Base-by-base conservation (phyloP, 2,329 filamentous ascomycete genomes). In the Fusarium sp. region DNA sequence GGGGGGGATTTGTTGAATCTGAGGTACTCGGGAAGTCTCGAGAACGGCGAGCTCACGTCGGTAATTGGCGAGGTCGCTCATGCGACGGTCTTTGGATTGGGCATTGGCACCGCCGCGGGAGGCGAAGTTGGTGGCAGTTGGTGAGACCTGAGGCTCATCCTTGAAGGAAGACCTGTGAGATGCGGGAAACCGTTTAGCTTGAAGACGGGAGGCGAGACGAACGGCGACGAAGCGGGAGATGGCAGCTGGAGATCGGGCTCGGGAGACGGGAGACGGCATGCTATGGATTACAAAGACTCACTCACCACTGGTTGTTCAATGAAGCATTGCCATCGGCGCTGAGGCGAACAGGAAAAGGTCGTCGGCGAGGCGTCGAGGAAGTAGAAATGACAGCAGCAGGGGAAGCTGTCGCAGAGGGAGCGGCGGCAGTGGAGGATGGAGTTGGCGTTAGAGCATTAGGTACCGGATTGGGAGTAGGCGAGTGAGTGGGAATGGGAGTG, bases 31-130 rank as follows among this genome's bases (percentile, higher is more conserved):
- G 56, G 83, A 81, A 31, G 85, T 83, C 63, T 91, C 88, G 70
- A 91, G 80, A 56, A 89, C 85, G 68, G 87, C 83, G 53, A 91
- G 83, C 70, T 92, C 88, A 78, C 88, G 89, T 71, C 89, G 87
- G 74, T 91, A 89, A 74, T 90, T 88, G 73, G 81, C 81, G 69
- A 91, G 83, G 72, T 89, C 87, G 78, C 81, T 84, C 72, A 83
- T 75, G 67, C 83, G 80, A 70, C 81, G 84, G 64, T 85, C 85
- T 75, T 79, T 77, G 58, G 79, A 79, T 57, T 77, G 48, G 78
- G 79, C 68, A 81, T 65, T 65, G 65, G 65, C 73, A 61, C 77
- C 75, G 67, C 77, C 72, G 72, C 79, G 79, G 66, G 78, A 73
- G 61, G 77, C 77, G 63, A 76, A 74, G 35, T 77, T 77, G 51